Conservation (phyloP, 345 rosid genomes). For the Camelina sativa region DNA sequence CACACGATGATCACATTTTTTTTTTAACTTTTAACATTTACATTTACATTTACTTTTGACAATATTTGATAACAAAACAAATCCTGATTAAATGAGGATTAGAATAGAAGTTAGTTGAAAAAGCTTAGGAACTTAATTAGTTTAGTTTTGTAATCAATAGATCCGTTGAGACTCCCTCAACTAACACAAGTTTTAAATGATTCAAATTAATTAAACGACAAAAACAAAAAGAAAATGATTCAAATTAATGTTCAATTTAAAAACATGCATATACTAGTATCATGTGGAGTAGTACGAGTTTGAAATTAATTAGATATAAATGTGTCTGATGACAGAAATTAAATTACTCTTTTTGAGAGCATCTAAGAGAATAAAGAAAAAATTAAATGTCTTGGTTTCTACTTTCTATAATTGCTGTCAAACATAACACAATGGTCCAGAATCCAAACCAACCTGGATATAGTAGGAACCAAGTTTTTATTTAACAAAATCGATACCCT, state of each 20-base stretch:
- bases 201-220: not conserved
- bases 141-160: conserved; percentile 16
- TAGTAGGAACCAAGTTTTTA: conserved; percentile 45
- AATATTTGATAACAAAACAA: not conserved
- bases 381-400: conserved; percentile 34
- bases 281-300: not conserved
- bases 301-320: conserved; percentile 28
- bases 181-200: not conserved
- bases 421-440: conserved; percentile 42
- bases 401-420: conserved; percentile 40
- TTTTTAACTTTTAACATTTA: not conserved
- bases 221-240: no score
- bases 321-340: conserved; percentile 31
- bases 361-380: conserved; percentile 27
- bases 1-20: conserved; percentile 33
- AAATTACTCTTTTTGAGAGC: conserved; percentile 24
- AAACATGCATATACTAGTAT: conserved; percentile 20
- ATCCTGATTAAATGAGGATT: conserved; percentile 2
- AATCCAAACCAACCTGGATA: conserved; percentile 48
- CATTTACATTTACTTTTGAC: not conserved
- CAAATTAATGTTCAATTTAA: not conserved
- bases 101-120: not conserved
- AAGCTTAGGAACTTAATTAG: not conserved
- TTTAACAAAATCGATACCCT: conserved; percentile 8
- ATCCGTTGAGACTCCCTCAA: conserved; percentile 35